Evolutionary conservation across 345 rosid species (phyloP).

Genomic region (Pistacia atlantica): DNA sequence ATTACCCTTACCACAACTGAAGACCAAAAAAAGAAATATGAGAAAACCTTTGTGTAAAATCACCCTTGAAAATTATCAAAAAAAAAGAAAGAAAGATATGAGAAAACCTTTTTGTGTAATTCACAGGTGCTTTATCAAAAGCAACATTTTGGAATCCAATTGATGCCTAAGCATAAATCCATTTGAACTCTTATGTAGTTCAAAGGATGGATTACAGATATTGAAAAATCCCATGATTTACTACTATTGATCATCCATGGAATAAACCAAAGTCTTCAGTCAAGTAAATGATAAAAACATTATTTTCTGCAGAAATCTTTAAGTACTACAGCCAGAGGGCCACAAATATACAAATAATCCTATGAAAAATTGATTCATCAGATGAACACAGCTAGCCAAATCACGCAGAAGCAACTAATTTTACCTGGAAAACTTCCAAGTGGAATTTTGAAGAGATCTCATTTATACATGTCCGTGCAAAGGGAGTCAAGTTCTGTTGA

Average conservation of each 20-base stretch:
- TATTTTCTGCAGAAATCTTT: not conserved
- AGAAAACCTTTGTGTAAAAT: not conserved
- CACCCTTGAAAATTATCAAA: not conserved
- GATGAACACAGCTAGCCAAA: conserved; percentile 1
- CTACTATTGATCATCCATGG: not conserved
- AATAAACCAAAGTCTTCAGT: not conserved
- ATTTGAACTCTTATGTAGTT: not conserved
- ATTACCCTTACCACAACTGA: not conserved
- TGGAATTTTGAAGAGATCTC: conserved; percentile 75
- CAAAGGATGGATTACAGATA: not conserved
- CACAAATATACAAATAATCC: not conserved
- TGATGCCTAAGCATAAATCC: not conserved
- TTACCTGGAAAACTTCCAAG: conserved; percentile 87
- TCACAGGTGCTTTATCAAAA: not conserved
- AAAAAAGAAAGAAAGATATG: not conserved
- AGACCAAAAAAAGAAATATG: not conserved
- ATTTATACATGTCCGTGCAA: conserved; percentile 71
- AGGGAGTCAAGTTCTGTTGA: conserved; percentile 82
- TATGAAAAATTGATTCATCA: not conserved
- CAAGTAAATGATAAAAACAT: not conserved
- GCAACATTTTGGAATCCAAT: not conserved
- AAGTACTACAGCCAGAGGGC: not conserved
- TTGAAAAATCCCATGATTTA: not conserved
- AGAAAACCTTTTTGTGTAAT: too few relatives aligned
- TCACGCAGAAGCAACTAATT: not conserved